Conservation (phyloP, 75 land plant species). For the Cupressus sempervirens region DNA sequence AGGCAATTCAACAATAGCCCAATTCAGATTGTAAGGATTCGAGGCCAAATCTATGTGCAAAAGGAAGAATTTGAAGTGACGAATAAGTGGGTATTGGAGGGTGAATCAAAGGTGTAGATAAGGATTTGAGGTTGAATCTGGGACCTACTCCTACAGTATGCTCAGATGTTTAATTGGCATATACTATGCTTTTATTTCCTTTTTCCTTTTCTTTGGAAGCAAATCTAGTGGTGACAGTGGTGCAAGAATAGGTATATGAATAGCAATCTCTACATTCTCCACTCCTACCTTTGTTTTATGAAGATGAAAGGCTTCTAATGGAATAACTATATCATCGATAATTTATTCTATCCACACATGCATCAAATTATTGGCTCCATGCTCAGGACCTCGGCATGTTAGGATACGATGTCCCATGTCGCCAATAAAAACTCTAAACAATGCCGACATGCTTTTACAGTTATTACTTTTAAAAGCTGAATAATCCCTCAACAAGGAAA, state of each 20-base stretch:
- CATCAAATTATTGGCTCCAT: too few species aligned
- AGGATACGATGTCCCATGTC: too few species aligned
- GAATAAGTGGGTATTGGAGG: background rate
- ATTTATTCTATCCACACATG: too few species aligned
- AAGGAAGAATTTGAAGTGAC: background rate
- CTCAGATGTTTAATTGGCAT: background rate
- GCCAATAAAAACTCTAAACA: too few species aligned
- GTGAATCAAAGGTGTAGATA: background rate
- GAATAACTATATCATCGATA: too few species aligned
- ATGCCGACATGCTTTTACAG: constrained; percentile 88
- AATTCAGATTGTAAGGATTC: background rate
- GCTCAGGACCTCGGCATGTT: too few species aligned
- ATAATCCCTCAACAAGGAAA: constrained; percentile 59
- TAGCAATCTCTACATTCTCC: background rate
- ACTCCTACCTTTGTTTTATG: too few species aligned
- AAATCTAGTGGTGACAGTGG: background rate
- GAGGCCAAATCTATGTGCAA: background rate
- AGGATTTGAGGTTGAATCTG: constrained; percentile 3
- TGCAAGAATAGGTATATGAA: background rate
- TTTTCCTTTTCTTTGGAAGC: background rate
- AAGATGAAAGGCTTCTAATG: too few species aligned
- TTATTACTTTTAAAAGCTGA: constrained; percentile 55
- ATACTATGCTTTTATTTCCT: background rate
- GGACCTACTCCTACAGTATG: background rate
- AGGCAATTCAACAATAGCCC: background rate